Evolutionary conservation across 139 green algal species (phyloP).

Genomic region (Tetradesmus lagerheimii): DNA sequence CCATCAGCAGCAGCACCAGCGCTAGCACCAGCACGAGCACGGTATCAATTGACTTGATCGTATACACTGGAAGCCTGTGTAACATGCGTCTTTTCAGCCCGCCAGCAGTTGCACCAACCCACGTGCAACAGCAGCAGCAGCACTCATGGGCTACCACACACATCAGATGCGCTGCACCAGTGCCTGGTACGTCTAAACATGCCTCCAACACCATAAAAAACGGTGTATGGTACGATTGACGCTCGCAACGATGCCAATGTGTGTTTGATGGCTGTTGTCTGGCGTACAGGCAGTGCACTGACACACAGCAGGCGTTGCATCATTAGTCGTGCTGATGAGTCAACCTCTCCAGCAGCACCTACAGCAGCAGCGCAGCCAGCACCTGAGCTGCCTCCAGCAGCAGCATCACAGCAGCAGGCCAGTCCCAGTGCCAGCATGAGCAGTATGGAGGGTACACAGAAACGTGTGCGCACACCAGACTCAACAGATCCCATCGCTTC

Average conservation of each 20-base stretch:
- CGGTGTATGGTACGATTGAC: background rate
- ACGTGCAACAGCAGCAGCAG: background rate
- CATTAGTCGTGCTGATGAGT: background rate
- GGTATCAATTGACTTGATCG: too few species aligned
- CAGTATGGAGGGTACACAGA: background rate
- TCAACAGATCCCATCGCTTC: conserved; percentile 80
- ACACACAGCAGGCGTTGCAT: background rate
- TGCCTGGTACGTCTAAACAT: background rate
- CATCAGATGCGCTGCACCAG: background rate
- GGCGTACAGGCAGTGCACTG: background rate
- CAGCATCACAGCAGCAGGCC: background rate
- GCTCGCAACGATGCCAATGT: background rate
- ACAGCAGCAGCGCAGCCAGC: conserved; percentile 7
- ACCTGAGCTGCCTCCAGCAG: background rate
- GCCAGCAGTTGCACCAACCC: background rate
- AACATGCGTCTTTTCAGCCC: background rate
- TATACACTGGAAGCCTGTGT: too few species aligned
- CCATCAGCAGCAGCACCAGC: background rate
- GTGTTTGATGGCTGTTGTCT: background rate
- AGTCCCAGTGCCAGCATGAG: conserved; percentile 21
- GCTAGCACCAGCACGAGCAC: background rate
- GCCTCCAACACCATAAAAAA: background rate
- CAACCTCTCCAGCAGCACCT: background rate
- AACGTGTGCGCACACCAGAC: conserved; percentile 58
- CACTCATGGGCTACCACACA: background rate